These are phyloP conservation scores for Vigna angularis DNA, from an alignment of 306 rosid genomes.

Conservation along the genomic window DNA sequence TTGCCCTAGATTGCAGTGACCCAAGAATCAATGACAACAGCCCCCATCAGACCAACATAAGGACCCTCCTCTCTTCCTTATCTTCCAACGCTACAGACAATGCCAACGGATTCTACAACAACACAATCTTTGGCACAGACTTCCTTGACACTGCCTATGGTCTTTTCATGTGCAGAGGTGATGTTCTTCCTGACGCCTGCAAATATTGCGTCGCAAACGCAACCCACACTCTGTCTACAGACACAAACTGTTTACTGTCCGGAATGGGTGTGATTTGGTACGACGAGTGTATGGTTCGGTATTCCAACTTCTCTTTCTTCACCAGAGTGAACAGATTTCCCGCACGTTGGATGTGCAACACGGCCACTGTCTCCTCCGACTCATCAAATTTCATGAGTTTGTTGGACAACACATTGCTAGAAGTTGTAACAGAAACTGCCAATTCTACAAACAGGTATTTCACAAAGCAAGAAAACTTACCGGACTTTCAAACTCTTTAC, in stretches of 20 bases:
- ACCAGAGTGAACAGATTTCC: not conserved
- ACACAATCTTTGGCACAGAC: not conserved
- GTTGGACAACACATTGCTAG: not conserved
- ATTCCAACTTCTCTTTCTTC: not conserved
- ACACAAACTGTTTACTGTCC: not conserved
- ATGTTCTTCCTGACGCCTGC: not conserved
- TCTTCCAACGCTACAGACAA: not conserved
- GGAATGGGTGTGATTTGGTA: not conserved
- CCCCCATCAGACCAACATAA: not conserved
- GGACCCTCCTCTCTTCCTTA: not conserved
- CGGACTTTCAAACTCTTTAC: not conserved
- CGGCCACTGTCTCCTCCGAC: not conserved
- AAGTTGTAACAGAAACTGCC: not conserved
- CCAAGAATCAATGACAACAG: not conserved
- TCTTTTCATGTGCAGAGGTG: constrained; percentile 1
- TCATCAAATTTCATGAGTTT: not conserved
- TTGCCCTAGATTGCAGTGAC: fast-evolving
- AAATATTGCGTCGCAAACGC: not conserved
- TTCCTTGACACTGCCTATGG: not conserved
- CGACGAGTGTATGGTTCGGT: not conserved
- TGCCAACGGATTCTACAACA: not conserved
- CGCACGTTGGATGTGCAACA: fast-evolving
- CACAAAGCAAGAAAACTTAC: not conserved
- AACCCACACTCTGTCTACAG: not conserved
- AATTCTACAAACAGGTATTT: not conserved